phyloP scores from a whole-genome alignment of 2,329 filamentous ascomycete species.

The Bisporella sp. region DNA sequence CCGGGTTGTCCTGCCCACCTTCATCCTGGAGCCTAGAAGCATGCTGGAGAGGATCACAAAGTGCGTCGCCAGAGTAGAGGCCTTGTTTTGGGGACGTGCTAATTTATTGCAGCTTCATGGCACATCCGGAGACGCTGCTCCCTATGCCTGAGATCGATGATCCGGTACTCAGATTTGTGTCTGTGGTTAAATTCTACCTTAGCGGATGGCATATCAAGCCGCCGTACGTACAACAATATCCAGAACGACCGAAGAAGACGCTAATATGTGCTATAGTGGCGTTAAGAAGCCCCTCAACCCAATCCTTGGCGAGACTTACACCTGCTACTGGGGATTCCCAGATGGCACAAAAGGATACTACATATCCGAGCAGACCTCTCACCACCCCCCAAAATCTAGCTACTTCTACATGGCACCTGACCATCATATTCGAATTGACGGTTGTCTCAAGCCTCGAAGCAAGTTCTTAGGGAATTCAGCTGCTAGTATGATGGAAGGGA shows the following conservation, averaged over 20 bases:
- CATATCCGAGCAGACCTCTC: constrained; percentile 94
- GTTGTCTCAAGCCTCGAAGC: constrained; percentile 88
- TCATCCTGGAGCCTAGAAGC: constrained; percentile 93
- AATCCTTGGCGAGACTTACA: constrained; percentile 89
- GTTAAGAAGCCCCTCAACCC: constrained; percentile 98
- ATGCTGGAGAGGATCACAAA: constrained; percentile 99
- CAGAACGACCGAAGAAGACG: neutral
- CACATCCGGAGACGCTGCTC: constrained; percentile 91
- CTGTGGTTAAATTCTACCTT: constrained; percentile 95
- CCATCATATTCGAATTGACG: constrained; percentile 90
- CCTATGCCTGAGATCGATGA: constrained; percentile 84
- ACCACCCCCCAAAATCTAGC: constrained; percentile 96
- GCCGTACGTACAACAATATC: constrained; percentile 53
- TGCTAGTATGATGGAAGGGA: constrained; percentile 96
- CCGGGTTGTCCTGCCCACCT: constrained; percentile 89
- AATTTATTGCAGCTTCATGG: constrained; percentile 75
- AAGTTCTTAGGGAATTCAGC: constrained; percentile 96
- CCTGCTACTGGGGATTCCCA: constrained; percentile 89
- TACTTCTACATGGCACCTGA: constrained; percentile 98
- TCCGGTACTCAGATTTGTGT: constrained; percentile 81
- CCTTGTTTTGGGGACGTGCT: constrained; percentile 4
- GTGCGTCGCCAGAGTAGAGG: constrained; percentile 43
- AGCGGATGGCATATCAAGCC: constrained; percentile 99
- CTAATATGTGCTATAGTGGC: constrained; percentile 47
- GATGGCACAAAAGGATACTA: constrained; percentile 87